A percentile compares a stretch with the other conserved stretches of the same genome.
phyloP scores from a whole-genome alignment of 2,329 filamentous ascomycete genomes.

The Diaporthe longicolla region DNA sequence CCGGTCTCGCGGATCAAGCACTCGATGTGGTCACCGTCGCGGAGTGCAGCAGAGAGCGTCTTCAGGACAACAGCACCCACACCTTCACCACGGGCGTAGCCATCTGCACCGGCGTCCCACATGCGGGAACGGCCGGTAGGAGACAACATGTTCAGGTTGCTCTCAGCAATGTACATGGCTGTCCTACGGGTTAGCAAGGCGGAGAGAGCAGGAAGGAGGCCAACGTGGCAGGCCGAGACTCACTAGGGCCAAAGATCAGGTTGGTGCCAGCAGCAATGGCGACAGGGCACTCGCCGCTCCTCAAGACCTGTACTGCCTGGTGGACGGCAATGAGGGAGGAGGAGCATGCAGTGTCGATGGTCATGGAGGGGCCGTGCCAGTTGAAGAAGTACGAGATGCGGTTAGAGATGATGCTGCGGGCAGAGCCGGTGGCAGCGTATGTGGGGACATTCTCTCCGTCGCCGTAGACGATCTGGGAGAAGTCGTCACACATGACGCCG shows the following conservation, averaged over 20 bases:
- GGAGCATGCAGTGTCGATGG: conserved; percentile 62
- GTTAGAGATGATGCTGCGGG: conserved; percentile 52
- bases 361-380: conserved; percentile 56
- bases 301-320: conserved; percentile 53
- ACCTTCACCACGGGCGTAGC: conserved; percentile 68
- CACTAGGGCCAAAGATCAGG: conserved; percentile 50
- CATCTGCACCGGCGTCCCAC: conserved; percentile 63
- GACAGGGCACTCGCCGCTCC: conserved; percentile 48
- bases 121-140: conserved; percentile 55
- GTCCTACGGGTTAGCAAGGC: not conserved
- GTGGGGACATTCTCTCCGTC: conserved; percentile 45
- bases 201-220: not conserved
- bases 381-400: conserved; percentile 58
- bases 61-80: conserved; percentile 63
- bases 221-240: not conserved
- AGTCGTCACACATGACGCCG: conserved; percentile 48
- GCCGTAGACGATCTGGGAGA: conserved; percentile 36
- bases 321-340: conserved; percentile 57
- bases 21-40: conserved; percentile 58
- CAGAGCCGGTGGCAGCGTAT: conserved; percentile 52
- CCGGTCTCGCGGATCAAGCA: conserved; percentile 59
- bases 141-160: conserved; percentile 56
- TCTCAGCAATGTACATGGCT: conserved; percentile 51
- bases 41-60: conserved; percentile 59
- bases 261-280: conserved; percentile 54